phyloP scores from a whole-genome alignment of 2,329 filamentous ascomycete species.

The Fusarium pseudograminearum region DNA sequence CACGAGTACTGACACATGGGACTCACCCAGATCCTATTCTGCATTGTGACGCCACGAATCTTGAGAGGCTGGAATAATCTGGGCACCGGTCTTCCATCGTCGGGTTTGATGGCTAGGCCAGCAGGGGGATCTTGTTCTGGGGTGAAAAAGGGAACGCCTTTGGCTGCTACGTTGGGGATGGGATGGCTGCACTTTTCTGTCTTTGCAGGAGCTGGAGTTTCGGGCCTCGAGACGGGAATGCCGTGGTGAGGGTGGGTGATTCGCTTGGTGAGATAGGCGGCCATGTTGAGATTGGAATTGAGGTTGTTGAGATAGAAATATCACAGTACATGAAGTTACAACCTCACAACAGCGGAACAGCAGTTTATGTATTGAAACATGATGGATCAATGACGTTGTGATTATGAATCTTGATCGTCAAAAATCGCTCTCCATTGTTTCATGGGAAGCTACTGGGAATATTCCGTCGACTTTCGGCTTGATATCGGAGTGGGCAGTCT shows the following conservation, averaged over 20 bases:
- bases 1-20: slow-evolving; percentile 63
- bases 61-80: slow-evolving; percentile 63
- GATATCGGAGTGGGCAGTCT: not conserved
- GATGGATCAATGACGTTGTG: slow-evolving; percentile 30
- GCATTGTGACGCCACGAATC: slow-evolving; percentile 59
- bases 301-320: not conserved
- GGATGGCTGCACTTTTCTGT: slow-evolving; percentile 40
- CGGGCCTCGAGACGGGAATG: slow-evolving; percentile 43
- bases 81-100: slow-evolving; percentile 61
- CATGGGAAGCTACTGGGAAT: not conserved
- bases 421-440: not conserved
- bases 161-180: slow-evolving; percentile 45
- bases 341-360: not conserved
- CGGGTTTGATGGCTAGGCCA: slow-evolving; percentile 58
- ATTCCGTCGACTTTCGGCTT: not conserved
- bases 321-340: not conserved
- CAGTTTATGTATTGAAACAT: slow-evolving; percentile 12
- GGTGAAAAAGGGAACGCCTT: slow-evolving; percentile 60
- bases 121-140: slow-evolving; percentile 59
- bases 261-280: slow-evolving; percentile 46
- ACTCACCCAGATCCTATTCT: slow-evolving; percentile 60
- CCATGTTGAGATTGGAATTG: slow-evolving; percentile 31
- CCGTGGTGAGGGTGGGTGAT: slow-evolving; percentile 47
- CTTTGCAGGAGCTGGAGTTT: slow-evolving; percentile 42
- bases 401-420: slow-evolving; percentile 26